phyloP scores from a whole-genome alignment of 768 basidiomycete species.

The Tricholoma terreum region DNA sequence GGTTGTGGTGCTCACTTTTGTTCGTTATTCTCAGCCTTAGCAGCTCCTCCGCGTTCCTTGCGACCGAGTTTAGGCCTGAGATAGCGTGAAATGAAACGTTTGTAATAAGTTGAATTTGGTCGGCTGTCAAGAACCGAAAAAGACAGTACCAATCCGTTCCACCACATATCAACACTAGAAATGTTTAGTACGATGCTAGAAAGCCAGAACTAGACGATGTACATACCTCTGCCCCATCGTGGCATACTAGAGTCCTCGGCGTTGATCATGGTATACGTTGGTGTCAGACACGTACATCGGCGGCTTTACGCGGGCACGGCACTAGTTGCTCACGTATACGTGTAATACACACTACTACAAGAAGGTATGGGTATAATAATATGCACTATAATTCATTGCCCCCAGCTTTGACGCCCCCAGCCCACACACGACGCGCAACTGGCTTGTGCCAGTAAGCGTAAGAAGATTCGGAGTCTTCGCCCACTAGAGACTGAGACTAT shows the following conservation, averaged over 20 bases:
- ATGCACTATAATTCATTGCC: too few species aligned
- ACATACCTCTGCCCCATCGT: constrained; percentile 15
- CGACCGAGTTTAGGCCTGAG: constrained; percentile 72
- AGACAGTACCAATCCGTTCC: constrained; percentile 80
- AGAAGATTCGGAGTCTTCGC: too few species aligned
- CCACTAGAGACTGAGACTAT: too few species aligned
- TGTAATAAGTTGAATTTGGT: neutral
- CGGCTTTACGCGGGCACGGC: neutral
- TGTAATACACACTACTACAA: neutral
- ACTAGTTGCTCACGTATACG: neutral
- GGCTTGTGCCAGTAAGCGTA: too few species aligned
- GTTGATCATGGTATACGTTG: constrained; percentile 13
- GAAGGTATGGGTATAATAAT: neutral
- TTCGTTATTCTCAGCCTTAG: constrained; percentile 40
- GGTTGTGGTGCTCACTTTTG: constrained; percentile 32
- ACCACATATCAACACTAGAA: constrained; percentile 77
- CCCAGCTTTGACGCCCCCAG: too few species aligned
- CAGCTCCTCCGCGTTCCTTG: constrained; percentile 59
- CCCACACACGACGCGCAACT: too few species aligned
- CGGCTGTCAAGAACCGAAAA: neutral
- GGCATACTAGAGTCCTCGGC: constrained; percentile 1
- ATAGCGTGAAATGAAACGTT: neutral
- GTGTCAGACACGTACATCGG: constrained; percentile 6
- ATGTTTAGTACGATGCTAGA: neutral
- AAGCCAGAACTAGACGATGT: neutral